Conservation (phyloP, 2,329 filamentous ascomycete genomes). For the Helminthosporium solani region DNA sequence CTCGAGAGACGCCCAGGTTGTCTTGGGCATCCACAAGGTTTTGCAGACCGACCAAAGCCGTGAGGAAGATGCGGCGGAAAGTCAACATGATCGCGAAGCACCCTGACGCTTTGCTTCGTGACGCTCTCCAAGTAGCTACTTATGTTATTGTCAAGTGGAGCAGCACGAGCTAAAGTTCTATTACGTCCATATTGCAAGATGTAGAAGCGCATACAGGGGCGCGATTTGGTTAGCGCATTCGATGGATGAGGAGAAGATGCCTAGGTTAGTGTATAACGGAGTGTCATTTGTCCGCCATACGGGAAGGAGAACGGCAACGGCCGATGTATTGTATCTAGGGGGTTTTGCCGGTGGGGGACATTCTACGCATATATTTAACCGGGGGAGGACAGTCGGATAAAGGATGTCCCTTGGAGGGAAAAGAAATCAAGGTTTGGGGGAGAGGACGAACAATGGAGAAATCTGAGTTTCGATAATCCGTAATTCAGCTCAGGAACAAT, state of each 20-base stretch:
- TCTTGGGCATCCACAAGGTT: slow-evolving; percentile 12
- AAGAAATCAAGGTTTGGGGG: background rate
- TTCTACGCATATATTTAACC: background rate
- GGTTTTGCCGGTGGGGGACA: background rate
- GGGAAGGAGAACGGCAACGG: background rate
- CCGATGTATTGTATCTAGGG: background rate
- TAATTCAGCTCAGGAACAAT: background rate
- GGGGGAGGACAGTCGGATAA: background rate
- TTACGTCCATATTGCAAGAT: background rate
- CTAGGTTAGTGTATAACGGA: background rate
- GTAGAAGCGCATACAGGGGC: background rate
- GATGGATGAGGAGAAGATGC: background rate
- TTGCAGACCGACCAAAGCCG: background rate
- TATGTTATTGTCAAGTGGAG: background rate
- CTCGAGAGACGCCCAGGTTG: slow-evolving; percentile 20
- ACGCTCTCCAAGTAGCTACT: background rate
- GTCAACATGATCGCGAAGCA: background rate
- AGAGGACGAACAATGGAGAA: no score
- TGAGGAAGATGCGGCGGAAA: background rate
- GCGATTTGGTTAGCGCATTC: background rate
- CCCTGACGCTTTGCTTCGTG: background rate
- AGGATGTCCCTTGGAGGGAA: background rate
- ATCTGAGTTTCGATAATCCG: no score
- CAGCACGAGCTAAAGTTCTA: background rate
- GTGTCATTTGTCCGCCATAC: background rate